Evolutionary conservation across 192 early-diverging fungal species (phyloP), one percentile per base, ranked within the genome.

Genomic region (Irineochytrium annulatum): DNA sequence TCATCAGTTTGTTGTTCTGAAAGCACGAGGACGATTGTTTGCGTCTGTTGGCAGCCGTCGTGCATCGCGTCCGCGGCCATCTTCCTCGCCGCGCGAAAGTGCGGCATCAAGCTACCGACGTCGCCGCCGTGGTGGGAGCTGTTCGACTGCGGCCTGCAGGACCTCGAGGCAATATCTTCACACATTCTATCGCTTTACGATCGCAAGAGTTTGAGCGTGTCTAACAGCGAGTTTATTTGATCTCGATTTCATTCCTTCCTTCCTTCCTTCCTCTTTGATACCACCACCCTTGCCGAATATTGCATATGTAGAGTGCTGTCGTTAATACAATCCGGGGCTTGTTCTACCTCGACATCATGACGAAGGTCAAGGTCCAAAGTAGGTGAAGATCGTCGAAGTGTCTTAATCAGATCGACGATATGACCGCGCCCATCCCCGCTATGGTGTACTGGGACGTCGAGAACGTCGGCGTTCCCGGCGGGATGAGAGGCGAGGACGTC

Each of bases 41-140:
- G 83, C 58, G 87, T 89, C 3, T 83, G 80, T 52, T 92, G 86
- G 65, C 83, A 91, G 43, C 84, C 90, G 1, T 76, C 79, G n/a
- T 77, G 81, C 1, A 91, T 98, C 67, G 94, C 96, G 0, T 88
- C 86, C 55, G 91, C 89, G 14, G 87, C 83, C 0, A 91, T 98
- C 31, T 91, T 80, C 75, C 71, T 97, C 41, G 89, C 92, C 1
- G 85, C 89, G 29, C 69, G 86, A 27, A 77, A 82, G 30, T 77
- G 71, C 55, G 67, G 72, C 16, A 75, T 91, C 0, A 65, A 70
- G 30, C 72, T 98, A 39, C 93, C 94, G 1, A 76, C 62, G 11
- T 59, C 62, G 16, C 89, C 93, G 26, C 78, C 90, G 0, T 96
- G 93, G 93, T 93, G 90, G 89, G 75, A 79, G 22, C 73, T 94